Conservation (phyloP, 495 filamentous ascomycete species). For the Friedmanniomyces endolithicus region DNA sequence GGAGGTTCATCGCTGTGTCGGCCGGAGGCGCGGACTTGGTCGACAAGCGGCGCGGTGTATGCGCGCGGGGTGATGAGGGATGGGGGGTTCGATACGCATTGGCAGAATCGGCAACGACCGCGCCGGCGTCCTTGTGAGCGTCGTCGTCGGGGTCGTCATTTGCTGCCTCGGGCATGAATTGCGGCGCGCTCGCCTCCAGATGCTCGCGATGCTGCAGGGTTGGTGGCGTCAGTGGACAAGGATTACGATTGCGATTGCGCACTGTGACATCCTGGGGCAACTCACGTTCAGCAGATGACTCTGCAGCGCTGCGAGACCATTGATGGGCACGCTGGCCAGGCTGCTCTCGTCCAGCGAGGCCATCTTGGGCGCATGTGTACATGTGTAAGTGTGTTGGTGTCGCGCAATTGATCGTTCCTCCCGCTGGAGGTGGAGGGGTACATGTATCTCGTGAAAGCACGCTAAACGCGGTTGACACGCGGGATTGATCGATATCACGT, state of each 20-base stretch:
- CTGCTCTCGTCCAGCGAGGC: slow-evolving; percentile 19
- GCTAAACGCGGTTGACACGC: background rate
- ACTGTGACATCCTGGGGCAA: background rate
- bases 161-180: background rate
- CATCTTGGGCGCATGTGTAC: slow-evolving; percentile 3
- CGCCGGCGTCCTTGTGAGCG: background rate
- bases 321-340: slow-evolving; percentile 8
- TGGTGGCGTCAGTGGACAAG: slow-evolving; percentile 11
- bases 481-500: no score
- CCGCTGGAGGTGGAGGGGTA: background rate
- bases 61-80: background rate
- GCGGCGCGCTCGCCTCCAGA: background rate
- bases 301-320: slow-evolving; percentile 2
- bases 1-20: slow-evolving; percentile 8
- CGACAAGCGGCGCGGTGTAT: slow-evolving; percentile 1
- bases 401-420: background rate
- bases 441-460: background rate
- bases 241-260: background rate
- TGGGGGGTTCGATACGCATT: slow-evolving; percentile 2
- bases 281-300: slow-evolving; percentile 11
- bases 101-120: slow-evolving; percentile 4
- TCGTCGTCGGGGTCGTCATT: background rate
- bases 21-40: slow-evolving; percentile 11
- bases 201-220: slow-evolving; percentile 7
- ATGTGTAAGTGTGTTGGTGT: background rate